A percentile compares a stretch with the other conserved stretches of the same genome.
Evolutionary conservation across 2,329 filamentous ascomycete genomes (phyloP).

Genomic region (Lecanosticta acicola): DNA sequence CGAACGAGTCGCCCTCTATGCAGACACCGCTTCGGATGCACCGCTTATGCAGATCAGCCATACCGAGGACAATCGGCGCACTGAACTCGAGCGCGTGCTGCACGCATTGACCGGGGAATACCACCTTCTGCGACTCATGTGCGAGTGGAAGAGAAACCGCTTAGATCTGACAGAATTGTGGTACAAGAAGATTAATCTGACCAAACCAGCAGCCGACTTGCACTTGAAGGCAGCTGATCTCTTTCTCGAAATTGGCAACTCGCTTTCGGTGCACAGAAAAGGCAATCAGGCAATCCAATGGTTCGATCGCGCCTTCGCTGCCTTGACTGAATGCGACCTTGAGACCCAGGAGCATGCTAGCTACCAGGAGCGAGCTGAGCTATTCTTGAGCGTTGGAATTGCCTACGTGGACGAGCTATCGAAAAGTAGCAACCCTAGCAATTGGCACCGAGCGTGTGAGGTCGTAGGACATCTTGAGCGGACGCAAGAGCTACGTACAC

Average conservation of each 20-base stretch:
- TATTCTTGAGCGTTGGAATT: conserved; percentile 63
- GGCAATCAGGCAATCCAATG: conserved; percentile 59
- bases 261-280: conserved; percentile 49
- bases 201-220: conserved; percentile 44
- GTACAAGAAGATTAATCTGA: conserved; percentile 54
- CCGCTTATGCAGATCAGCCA: conserved; percentile 15
- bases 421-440: conserved; percentile 28
- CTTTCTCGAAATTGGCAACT: conserved; percentile 66
- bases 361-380: conserved; percentile 58
- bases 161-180: conserved; percentile 74
- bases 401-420: conserved; percentile 11
- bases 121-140: conserved; percentile 56
- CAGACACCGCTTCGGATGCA: conserved; percentile 6
- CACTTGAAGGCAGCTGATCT: conserved; percentile 61
- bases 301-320: conserved; percentile 62
- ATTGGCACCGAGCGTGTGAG: conserved; percentile 49
- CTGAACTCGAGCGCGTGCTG: conserved; percentile 29
- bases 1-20: conserved; percentile 56
- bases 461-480: conserved; percentile 58
- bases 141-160: conserved; percentile 71
- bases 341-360: conserved; percentile 43
- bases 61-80: conserved; percentile 11
- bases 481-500: conserved; percentile 55
- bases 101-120: conserved; percentile 55
- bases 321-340: conserved; percentile 52